phyloP scores from a whole-genome alignment of 192 early-diverging fungal genomes.

The Backusella luteola region DNA sequence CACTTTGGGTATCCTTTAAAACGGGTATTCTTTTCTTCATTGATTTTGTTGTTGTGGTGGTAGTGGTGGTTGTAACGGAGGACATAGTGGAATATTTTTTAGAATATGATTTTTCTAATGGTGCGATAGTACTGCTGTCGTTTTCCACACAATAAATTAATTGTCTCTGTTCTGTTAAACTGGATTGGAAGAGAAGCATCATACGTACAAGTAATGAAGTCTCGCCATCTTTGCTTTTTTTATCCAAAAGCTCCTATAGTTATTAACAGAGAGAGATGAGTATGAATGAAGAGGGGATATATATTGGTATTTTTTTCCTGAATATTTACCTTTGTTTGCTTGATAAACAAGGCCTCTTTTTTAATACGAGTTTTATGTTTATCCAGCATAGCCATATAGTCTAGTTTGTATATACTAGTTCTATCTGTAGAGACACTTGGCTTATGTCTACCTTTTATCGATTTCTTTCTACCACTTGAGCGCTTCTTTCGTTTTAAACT shows the following conservation, averaged over 20 bases:
- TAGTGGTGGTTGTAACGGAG: not conserved
- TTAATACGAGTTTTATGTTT: constrained; percentile 7
- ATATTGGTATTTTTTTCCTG: not conserved
- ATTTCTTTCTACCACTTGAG: not conserved
- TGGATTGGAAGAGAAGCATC: constrained; percentile 6
- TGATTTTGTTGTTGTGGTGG: not conserved
- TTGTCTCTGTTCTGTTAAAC: constrained; percentile 5
- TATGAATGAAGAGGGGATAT: not conserved
- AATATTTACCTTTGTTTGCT: not conserved
- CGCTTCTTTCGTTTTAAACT: not conserved
- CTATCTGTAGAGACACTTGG: not conserved
- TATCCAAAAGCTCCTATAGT: not conserved
- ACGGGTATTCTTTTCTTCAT: not conserved
- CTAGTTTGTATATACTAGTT: not conserved
- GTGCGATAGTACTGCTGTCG: not conserved
- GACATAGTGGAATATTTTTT: not conserved
- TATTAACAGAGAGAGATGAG: not conserved
- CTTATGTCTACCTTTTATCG: not conserved
- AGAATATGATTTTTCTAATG: not conserved
- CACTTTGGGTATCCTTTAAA: not conserved
- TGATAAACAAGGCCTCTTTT: constrained; percentile 8
- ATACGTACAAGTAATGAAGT: not conserved
- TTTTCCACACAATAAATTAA: not conserved
- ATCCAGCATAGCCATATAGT: not conserved
- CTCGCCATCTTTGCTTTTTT: not conserved